A percentile compares a stretch with the other conserved stretches of the same genome.
These are phyloP conservation scores for Diversispora eburnea DNA, from an alignment of 192 early-diverging fungal species.

Conservation along the genomic window DNA sequence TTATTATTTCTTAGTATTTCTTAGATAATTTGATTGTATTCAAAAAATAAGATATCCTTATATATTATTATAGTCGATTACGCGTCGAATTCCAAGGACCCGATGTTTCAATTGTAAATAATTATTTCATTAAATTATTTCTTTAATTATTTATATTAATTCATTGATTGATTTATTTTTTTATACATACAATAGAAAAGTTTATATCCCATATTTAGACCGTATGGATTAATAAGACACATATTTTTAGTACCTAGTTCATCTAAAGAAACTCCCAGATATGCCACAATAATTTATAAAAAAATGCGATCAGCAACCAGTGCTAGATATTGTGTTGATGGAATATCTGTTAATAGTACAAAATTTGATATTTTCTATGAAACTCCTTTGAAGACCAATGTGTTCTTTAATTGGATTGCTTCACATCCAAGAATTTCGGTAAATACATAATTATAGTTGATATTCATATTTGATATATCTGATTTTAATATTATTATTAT, in stretches of 20 bases:
- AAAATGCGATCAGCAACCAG: conserved; percentile 79
- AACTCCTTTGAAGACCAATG: conserved; percentile 51
- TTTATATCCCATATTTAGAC: conserved; percentile 70
- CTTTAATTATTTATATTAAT: background rate
- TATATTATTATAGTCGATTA: conserved; percentile 48
- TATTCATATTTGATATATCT: conserved; percentile 6
- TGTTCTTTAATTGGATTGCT: conserved; percentile 60
- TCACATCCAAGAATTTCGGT: conserved; percentile 65
- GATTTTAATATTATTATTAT: background rate
- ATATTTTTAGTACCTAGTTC: conserved; percentile 58
- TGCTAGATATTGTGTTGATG: conserved; percentile 90
- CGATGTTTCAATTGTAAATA: conserved; percentile 50
- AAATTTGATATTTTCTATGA: conserved; percentile 61
- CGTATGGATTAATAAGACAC: conserved; percentile 79
- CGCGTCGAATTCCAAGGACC: conserved; percentile 76
- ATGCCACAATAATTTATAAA: conserved; percentile 77
- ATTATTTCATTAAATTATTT: conserved; percentile 5
- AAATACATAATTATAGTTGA: conserved; percentile 24
- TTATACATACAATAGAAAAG: conserved; percentile 41
- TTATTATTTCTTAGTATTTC: background rate
- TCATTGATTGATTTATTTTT: background rate
- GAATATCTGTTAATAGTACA: conserved; percentile 67
- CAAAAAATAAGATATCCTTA: conserved; percentile 29
- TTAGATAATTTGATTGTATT: no score
- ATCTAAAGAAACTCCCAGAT: conserved; percentile 73